These are phyloP conservation scores for Fusarium dlaminii DNA, from an alignment of 2,329 filamentous ascomycete genomes.

Conservation along the genomic window DNA sequence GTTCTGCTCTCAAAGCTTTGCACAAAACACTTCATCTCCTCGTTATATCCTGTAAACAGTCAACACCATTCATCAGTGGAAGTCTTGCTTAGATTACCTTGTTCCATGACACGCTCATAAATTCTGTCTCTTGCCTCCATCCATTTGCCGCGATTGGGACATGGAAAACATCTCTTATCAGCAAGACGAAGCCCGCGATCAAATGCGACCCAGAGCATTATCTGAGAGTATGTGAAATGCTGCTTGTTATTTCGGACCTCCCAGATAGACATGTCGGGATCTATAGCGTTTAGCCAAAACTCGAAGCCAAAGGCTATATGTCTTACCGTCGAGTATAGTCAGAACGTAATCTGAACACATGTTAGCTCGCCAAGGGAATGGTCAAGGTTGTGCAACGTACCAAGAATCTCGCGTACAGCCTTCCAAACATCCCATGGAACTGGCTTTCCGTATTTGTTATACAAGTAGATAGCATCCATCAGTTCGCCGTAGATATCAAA, in stretches of 20 bases:
- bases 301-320: too few relatives aligned
- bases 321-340: conserved; percentile 67
- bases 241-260: conserved; percentile 80
- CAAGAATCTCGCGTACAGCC: conserved; percentile 72
- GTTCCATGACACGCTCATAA: conserved; percentile 82
- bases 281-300: conserved; percentile 41
- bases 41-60: conserved; percentile 68
- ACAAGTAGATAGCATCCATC: conserved; percentile 80
- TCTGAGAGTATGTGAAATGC: conserved; percentile 82
- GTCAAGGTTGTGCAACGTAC: conserved; percentile 44
- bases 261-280: conserved; percentile 85
- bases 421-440: conserved; percentile 82
- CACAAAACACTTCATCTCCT: conserved; percentile 73
- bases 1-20: conserved; percentile 80
- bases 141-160: conserved; percentile 75
- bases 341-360: conserved; percentile 68
- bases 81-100: conserved; percentile 51
- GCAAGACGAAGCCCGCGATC: conserved; percentile 78
- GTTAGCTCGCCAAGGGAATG: background rate
- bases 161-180: conserved; percentile 80
- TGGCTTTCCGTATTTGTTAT: conserved; percentile 82
- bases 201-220: conserved; percentile 85
- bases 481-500: conserved; percentile 84
- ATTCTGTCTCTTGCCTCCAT: conserved; percentile 71
- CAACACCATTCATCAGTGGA: background rate